A percentile compares a stretch with the other conserved stretches of the same genome.
Conservation (phyloP, 192 early-diverging fungal genomes). For the Nowakowskiella sp. region DNA sequence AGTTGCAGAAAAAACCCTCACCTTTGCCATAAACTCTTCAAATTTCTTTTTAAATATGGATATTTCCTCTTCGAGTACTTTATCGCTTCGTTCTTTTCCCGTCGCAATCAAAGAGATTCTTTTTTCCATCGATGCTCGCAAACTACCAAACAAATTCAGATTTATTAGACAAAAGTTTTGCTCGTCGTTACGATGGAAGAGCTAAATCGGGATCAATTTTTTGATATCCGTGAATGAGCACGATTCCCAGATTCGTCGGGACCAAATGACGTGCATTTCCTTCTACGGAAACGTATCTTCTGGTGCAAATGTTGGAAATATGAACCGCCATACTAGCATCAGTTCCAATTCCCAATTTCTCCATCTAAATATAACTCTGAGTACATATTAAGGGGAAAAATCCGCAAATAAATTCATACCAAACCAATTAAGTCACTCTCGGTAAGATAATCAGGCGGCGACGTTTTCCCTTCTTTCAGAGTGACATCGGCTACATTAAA, state of each 20-base stretch:
- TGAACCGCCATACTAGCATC: conserved; percentile 46
- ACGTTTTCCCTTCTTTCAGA: conserved; percentile 38
- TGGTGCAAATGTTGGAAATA: conserved; percentile 43
- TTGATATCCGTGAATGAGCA: conserved; percentile 47
- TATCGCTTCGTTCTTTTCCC: conserved; percentile 19
- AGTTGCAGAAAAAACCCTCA: background rate
- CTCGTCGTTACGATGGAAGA: conserved; percentile 9
- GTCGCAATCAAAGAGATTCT: conserved; percentile 38
- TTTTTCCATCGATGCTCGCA: conserved; percentile 44
- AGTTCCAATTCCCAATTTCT: conserved; percentile 44
- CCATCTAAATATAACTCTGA: conserved; percentile 13
- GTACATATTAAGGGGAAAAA: conserved; percentile 3
- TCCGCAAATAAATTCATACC: conserved; percentile 34
- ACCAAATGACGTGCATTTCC: conserved; percentile 31
- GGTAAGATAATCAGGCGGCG: conserved; percentile 45
- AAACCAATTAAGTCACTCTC: no score
- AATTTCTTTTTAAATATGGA: conserved; percentile 36
- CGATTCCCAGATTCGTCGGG: conserved; percentile 46
- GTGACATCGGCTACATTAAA: conserved; percentile 13
- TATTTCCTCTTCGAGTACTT: conserved; percentile 34
- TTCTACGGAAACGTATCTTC: conserved; percentile 40
- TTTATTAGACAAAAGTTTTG: conserved; percentile 2
- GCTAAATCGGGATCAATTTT: conserved; percentile 47
- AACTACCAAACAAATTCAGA: conserved; percentile 16
- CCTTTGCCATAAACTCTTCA: conserved; percentile 22